phyloP scores from a whole-genome alignment of 306 rosid genomes.

The Citrullus mucosospermus region DNA sequence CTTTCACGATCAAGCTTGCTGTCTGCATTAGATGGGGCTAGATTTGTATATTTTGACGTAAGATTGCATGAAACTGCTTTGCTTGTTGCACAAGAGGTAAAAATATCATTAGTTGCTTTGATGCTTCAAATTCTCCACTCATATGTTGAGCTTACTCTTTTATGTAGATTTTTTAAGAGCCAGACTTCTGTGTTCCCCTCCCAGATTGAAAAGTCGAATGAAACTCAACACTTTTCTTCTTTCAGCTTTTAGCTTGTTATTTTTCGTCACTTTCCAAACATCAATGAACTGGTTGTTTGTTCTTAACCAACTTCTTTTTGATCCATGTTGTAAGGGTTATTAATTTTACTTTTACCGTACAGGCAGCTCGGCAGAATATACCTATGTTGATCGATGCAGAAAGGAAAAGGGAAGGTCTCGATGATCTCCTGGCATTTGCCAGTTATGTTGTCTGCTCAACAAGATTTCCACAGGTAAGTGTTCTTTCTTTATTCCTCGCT shows the following conservation, averaged over 20 bases:
- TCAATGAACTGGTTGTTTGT: neutral
- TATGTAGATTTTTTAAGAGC: neutral
- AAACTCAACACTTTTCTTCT: neutral
- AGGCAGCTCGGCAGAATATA: conserved; percentile 55
- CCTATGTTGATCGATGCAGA: conserved; percentile 80
- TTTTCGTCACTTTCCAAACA: neutral
- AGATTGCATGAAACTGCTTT: conserved; percentile 55
- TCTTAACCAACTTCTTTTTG: neutral
- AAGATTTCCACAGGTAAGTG: conserved; percentile 77
- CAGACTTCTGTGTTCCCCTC: neutral
- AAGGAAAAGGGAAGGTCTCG: conserved; percentile 64
- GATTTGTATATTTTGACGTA: conserved; percentile 61
- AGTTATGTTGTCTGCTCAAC: conserved; percentile 64
- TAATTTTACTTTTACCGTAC: conserved; percentile 19
- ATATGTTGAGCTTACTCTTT: neutral
- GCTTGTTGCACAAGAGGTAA: conserved; percentile 76
- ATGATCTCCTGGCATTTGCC: conserved; percentile 57
- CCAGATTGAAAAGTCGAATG: neutral
- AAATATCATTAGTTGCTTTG: conserved; percentile 8
- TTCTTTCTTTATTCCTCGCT: neutral
- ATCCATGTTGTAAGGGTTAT: conserved; percentile 1
- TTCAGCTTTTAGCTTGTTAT: neutral
- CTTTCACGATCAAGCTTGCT: conserved; percentile 37
- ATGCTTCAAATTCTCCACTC: neutral
- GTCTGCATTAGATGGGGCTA: conserved; percentile 66